A percentile compares a stretch with the other conserved stretches of the same genome.
Evolutionary conservation across 2,329 filamentous ascomycete species (phyloP).

Genomic region (Aureobasidium sp.): DNA sequence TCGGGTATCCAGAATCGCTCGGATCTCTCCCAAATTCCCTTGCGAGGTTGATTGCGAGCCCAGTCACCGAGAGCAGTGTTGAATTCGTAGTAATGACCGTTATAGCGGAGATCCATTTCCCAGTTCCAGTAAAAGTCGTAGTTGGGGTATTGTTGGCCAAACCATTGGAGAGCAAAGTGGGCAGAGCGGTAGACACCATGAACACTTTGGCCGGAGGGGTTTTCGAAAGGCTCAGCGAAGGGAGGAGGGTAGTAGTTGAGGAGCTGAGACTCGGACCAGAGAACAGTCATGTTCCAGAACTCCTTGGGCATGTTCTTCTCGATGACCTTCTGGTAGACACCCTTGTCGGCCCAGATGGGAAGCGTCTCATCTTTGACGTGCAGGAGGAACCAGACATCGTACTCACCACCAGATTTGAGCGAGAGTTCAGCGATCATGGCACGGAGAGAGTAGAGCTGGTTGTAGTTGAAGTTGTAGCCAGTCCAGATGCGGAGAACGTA

Average conservation of each 20-base stretch:
- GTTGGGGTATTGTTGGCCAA: conserved; percentile 54
- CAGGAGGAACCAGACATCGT: conserved; percentile 86
- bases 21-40: conserved; percentile 78
- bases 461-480: conserved; percentile 79
- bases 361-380: conserved; percentile 83
- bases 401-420: conserved; percentile 84
- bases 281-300: conserved; percentile 86
- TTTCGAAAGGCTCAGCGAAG: conserved; percentile 76
- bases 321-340: conserved; percentile 72
- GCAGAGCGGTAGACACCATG: conserved; percentile 87
- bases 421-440: conserved; percentile 86
- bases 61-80: conserved; percentile 72
- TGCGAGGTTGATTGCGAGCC: conserved; percentile 72
- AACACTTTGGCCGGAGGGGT: conserved; percentile 70
- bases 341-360: conserved; percentile 81
- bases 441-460: conserved; percentile 84
- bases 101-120: conserved; percentile 88
- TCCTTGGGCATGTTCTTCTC: conserved; percentile 79
- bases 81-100: conserved; percentile 86
- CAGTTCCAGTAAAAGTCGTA: conserved; percentile 79
- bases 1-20: conserved; percentile 78
- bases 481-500: conserved; percentile 88
- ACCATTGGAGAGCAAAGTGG: conserved; percentile 58
- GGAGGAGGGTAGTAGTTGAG: conserved; percentile 88
- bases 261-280: conserved; percentile 98